Evolutionary conservation across 2,329 filamentous ascomycete species (phyloP).

Genomic region (Proliferodiscus dingleyae): DNA sequence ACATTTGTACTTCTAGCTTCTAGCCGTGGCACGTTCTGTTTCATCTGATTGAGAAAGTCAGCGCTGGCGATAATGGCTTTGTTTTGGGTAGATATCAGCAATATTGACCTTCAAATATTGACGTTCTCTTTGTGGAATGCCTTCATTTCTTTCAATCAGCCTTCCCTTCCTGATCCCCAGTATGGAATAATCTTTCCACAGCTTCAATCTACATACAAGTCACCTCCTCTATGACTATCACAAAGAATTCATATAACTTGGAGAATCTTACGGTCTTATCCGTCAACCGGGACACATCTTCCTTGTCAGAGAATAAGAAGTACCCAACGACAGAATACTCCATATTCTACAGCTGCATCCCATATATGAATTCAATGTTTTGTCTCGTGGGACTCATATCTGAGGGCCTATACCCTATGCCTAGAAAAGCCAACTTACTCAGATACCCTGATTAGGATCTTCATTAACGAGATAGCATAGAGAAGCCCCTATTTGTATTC

Average conservation of each 20-base stretch:
- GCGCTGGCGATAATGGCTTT: slow-evolving; percentile 15
- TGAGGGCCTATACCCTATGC: slow-evolving; percentile 15
- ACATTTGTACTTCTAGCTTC: slow-evolving; percentile 4
- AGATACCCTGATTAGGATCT: slow-evolving; percentile 10
- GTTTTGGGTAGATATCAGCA: slow-evolving; percentile 5
- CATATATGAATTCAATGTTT: slow-evolving; percentile 14
- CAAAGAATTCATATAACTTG: no score
- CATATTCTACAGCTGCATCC: slow-evolving; percentile 7
- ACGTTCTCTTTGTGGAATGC: slow-evolving; percentile 10
- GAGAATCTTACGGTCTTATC: slow-evolving; percentile 12
- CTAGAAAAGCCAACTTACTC: slow-evolving; percentile 17
- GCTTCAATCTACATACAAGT: slow-evolving; percentile 9
- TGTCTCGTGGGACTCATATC: slow-evolving; percentile 6
- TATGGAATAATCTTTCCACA: slow-evolving; percentile 13
- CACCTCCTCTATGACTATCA: not conserved
- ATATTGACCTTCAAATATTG: slow-evolving; percentile 10
- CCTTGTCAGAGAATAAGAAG: slow-evolving; percentile 20
- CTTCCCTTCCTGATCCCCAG: slow-evolving; percentile 8
- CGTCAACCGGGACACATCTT: slow-evolving; percentile 16
- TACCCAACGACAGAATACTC: slow-evolving; percentile 20
- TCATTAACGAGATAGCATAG: slow-evolving; percentile 19
- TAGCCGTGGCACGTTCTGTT: slow-evolving; percentile 3
- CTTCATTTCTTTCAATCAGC: not conserved
- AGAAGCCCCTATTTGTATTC: slow-evolving; percentile 14
- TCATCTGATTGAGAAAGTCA: slow-evolving; percentile 16